Evolutionary conservation across 257 asterid species (phyloP), one percentile per base, ranked within the genome.

Genomic region (Scutellaria baicalensis): DNA sequence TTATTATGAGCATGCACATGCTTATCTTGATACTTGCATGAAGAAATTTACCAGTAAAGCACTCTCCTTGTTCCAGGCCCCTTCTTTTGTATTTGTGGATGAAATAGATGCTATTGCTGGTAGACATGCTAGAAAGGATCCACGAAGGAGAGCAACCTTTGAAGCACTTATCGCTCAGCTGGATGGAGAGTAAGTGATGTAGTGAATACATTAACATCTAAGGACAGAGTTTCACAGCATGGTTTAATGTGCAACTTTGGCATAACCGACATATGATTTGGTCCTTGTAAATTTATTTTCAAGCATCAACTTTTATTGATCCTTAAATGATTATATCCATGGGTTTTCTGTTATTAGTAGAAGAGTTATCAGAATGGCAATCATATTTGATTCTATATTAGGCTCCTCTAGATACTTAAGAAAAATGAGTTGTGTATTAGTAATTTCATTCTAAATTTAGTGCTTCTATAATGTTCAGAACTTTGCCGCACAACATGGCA

Each of bases 21-120:
- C 36, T 17, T 17, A 33, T 38, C 35, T 11, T 65, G 50, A 60
- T 31, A 20, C 49, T 64, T 49, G 51, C 73, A 20, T 47, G 80
- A 51, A 78, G 61, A 73, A 31, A 70, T n/a, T 50, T 27, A 50
- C 70, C 42, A 60, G 17, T 50, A 69, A 59, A 13, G 43, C 31
- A 13, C 71, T 71, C 70, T 73, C 55, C 48, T 66, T 71, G 73
- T 66, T 79, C 80, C 84, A 93, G 99, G 99, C 99, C 77, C 99
- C 99, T 44, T 88, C 96, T 51, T 91, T 93, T 82, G 84, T 93
- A 59, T 93, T 93, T 84, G 85, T 93, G 77, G 99, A 93, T 74
- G 99, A 93, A 86, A 91, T 93, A 77, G 99, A 93, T 86, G 99
- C 99, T 77, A 89, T 93, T 78, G 97, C 97, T 81, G 99, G 99